These are phyloP conservation scores for Suillus ampliporus DNA, from an alignment of 768 basidiomycete species.

Conservation along the genomic window DNA sequence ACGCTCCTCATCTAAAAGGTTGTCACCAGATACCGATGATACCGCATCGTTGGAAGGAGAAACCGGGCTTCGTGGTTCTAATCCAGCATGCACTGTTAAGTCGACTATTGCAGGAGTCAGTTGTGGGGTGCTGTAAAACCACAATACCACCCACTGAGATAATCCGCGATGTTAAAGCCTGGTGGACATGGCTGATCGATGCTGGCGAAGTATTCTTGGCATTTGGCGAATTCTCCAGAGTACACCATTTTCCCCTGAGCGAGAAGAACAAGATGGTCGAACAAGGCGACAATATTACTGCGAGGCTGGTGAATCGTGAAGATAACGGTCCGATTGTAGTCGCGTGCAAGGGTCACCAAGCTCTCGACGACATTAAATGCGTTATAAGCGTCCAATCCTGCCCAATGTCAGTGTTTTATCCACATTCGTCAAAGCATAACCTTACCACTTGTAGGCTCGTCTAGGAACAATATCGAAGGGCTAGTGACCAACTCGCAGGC, in stretches of 20 bases:
- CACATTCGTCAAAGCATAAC: background rate
- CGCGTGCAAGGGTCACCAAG: conserved; percentile 80
- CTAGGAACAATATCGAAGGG: conserved; percentile 94
- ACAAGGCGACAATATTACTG: conserved; percentile 95
- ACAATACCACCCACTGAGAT: conserved; percentile 70
- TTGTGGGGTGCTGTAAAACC: background rate
- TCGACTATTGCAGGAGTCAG: conserved; percentile 54
- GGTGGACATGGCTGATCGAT: conserved; percentile 87
- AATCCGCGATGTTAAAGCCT: conserved; percentile 98
- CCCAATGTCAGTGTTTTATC: conserved; percentile 15
- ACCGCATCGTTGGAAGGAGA: conserved; percentile 52
- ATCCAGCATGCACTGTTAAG: conserved; percentile 67
- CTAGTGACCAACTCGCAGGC: conserved; percentile 98
- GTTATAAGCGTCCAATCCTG: conserved; percentile 93
- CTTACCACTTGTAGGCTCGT: conserved; percentile 93
- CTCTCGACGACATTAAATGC: conserved; percentile 94
- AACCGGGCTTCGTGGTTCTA: conserved; percentile 35
- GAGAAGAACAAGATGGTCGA: conserved; percentile 89
- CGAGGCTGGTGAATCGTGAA: conserved; percentile 99
- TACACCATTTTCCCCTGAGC: conserved; percentile 86
- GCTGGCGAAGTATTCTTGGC: conserved; percentile 75
- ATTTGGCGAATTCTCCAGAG: conserved; percentile 75
- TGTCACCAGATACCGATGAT: conserved; percentile 46
- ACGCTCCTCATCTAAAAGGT: conserved; percentile 73
- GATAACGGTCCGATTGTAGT: conserved; percentile 93